Conservation (phyloP, 371 early-diverging fungal species). For the Blyttiomyces sp. region DNA sequence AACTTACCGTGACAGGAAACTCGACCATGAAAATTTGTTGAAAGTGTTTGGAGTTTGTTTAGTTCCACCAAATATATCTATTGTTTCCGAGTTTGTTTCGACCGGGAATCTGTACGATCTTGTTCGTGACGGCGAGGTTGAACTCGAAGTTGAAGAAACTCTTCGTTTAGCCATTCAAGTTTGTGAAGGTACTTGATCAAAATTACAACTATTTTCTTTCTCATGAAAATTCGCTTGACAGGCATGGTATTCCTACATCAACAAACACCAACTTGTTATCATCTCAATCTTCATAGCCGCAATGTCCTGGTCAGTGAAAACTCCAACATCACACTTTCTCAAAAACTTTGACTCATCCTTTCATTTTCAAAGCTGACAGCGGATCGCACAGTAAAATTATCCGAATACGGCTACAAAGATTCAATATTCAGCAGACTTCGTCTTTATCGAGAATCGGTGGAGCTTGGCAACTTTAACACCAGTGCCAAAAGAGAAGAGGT, state of each 20-base stretch:
- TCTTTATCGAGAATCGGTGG: neutral
- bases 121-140: constrained; percentile 29
- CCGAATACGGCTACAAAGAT: constrained; percentile 32
- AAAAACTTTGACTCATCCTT: neutral
- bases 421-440: constrained; percentile 6
- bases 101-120: constrained; percentile 21
- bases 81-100: constrained; percentile 26
- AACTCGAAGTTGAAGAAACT: constrained; percentile 29
- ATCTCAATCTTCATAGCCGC: constrained; percentile 31
- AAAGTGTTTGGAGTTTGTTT: constrained; percentile 30
- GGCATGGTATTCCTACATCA: constrained; percentile 33
- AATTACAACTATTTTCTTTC: neutral
- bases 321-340: neutral
- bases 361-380: constrained; percentile 3
- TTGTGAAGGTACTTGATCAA: constrained; percentile 16
- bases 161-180: constrained; percentile 31
- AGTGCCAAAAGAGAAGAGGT: constrained; percentile 4
- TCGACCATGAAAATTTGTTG: constrained; percentile 24
- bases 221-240: neutral
- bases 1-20: constrained; percentile 18
- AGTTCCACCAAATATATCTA: constrained; percentile 27
- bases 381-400: constrained; percentile 24
- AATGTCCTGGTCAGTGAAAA: constrained; percentile 30
- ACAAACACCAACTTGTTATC: constrained; percentile 26
- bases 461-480: neutral